Conservation (phyloP, 345 rosid species). For the Anacardium occidentale region DNA sequence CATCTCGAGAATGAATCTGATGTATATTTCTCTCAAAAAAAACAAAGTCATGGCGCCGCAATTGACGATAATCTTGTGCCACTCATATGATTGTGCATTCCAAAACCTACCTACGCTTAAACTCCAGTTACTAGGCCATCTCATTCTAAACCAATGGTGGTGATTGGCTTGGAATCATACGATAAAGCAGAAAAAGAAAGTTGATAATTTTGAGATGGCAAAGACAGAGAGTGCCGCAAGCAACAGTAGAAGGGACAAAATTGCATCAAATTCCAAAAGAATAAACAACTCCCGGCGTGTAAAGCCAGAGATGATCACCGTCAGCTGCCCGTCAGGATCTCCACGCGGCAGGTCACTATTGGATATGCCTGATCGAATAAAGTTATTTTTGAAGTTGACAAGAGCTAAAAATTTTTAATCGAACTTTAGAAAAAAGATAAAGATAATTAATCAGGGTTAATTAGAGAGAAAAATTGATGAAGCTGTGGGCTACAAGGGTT, state of each 20-base stretch:
- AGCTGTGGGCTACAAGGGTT: slow-evolving; percentile 9
- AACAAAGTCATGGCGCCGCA: slow-evolving; percentile 32
- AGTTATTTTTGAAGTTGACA: slow-evolving; percentile 28
- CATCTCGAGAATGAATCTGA: slow-evolving; percentile 21
- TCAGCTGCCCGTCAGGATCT: slow-evolving; percentile 21
- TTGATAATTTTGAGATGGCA: background rate
- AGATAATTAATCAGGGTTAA: background rate
- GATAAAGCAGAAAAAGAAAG: background rate
- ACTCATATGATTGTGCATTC: slow-evolving; percentile 17
- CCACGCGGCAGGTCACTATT: slow-evolving; percentile 19
- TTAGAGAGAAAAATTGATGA: no score
- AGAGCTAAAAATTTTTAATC: background rate
- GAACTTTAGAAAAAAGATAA: background rate
- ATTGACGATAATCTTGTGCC: slow-evolving; percentile 29
- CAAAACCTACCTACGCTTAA: slow-evolving; percentile 9
- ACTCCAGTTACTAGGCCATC: background rate
- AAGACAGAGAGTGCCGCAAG: background rate
- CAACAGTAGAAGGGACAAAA: slow-evolving; percentile 16
- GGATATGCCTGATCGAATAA: slow-evolving; percentile 13
- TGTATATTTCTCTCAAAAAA: slow-evolving; percentile 2
- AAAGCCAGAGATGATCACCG: background rate
- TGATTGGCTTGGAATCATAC: background rate
- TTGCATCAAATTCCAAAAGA: slow-evolving; percentile 20
- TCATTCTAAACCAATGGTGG: no score
- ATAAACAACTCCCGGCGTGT: slow-evolving; percentile 23